Evolutionary conservation across 2,329 filamentous ascomycete species (phyloP), one percentile per base, ranked within the genome.

Genomic region (Cercospora sp.): DNA sequence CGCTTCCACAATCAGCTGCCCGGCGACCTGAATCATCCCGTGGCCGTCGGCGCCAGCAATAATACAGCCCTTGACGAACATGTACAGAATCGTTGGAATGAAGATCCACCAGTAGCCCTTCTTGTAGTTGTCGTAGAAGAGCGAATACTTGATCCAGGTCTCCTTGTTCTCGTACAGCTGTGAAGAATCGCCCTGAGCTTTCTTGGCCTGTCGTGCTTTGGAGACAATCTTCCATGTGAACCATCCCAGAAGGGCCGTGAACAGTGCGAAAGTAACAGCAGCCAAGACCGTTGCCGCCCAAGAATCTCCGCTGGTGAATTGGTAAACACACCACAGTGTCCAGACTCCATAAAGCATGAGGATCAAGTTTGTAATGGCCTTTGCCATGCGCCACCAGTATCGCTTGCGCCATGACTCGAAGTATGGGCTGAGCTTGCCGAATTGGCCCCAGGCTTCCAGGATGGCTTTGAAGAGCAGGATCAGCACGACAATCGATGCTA

Each of bases 91-190:
- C 69, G 87, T 84, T 0, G 95, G 95, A 13, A 98, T 86, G 78
- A 99, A 98, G 26, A 97, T 82, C 94, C 94, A 98, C 95, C 95
- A 99, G 83, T 94, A 97, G 74, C 90, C 88, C 80, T 91, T 93
- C 83, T 93, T 93, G 85, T 97, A 98, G 74, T 90, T 90, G 76
- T 98, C 95, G 83, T 99, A 99, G 82, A 99, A 98, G 70, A 97
- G 85, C 75, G 92, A 95, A 85, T 99, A 99, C 83, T 95, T 97
- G 79, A 92, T 86, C 94, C 95, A 97, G 48, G 90, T 89, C 71
- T 91, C 87, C 84, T 95, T 96, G 81, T 98, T 87, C 68, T 97
- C 91, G 80, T 93, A 98, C 8, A 99, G 85, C 12, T 84, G 87
- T 16, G 85, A 84, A 0, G 86, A 80, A 76, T 94, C 91, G 66